Percentiles rank a stretch among this genome's conserved stretches.
Conservation (phyloP, 257 asterid genomes). For the Plantago major region DNA sequence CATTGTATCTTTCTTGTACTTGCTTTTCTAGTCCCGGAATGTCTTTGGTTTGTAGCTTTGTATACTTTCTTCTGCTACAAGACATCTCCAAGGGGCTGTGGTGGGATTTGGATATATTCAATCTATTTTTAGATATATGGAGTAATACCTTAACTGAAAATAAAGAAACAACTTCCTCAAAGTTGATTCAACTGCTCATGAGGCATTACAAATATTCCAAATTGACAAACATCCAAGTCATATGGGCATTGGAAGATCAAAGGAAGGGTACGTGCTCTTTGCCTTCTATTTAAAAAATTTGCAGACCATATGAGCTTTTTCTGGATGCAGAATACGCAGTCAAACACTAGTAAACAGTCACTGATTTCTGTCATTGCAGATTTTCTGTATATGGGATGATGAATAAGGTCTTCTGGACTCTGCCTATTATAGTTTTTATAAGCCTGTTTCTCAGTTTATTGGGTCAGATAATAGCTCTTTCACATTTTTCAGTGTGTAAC, state of each 20-base stretch:
- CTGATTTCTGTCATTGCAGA: constrained; percentile 48
- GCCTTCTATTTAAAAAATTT: constrained; percentile 20
- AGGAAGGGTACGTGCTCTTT: constrained; percentile 74
- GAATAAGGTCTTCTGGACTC: constrained; percentile 73
- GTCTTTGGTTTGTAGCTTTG: background rate
- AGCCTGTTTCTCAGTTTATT: constrained; percentile 22
- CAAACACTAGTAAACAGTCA: constrained; percentile 22
- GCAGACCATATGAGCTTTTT: constrained; percentile 10
- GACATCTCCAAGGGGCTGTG: too few relatives aligned
- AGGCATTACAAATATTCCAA: constrained; percentile 94
- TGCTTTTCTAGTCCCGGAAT: constrained; percentile 11
- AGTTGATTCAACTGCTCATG: constrained; percentile 90
- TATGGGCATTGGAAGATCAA: constrained; percentile 99
- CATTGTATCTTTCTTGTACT: constrained; percentile 67
- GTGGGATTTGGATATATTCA: too few relatives aligned
- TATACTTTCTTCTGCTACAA: too few relatives aligned
- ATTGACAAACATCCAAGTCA: constrained; percentile 97
- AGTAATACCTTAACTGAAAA: constrained; percentile 51
- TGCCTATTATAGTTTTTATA: constrained; percentile 18
- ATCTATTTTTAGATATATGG: constrained; percentile 20
- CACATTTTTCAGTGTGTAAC: constrained; percentile 80
- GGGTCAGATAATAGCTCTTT: constrained; percentile 16
- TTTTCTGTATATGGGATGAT: constrained; percentile 96
- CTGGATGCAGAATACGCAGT: constrained; percentile 7
- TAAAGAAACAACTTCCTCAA: constrained; percentile 78